phyloP scores from a whole-genome alignment of 176 grass and related monocot genomes.

The Cymbopogon citratus region DNA sequence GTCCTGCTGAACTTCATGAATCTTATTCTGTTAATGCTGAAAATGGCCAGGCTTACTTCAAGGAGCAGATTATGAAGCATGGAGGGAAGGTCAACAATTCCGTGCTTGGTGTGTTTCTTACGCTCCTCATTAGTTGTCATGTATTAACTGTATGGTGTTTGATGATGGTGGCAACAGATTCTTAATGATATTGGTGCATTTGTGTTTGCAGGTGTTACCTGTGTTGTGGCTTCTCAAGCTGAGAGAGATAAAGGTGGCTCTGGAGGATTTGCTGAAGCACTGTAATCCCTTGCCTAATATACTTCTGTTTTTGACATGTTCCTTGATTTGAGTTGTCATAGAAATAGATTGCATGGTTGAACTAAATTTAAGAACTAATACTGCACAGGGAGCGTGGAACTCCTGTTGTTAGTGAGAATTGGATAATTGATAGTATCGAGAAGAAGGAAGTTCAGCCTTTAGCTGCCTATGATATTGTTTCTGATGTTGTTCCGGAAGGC shows the following conservation, averaged over 20 bases:
- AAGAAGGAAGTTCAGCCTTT: slow-evolving; percentile 55
- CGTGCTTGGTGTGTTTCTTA: slow-evolving; percentile 44
- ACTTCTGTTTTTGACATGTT: neutral
- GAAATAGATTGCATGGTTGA: neutral
- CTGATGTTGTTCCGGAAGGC: slow-evolving; percentile 57
- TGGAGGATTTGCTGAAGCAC: slow-evolving; percentile 62
- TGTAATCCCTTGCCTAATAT: slow-evolving; percentile 37
- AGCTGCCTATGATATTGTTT: slow-evolving; percentile 71
- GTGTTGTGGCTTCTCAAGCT: slow-evolving; percentile 60
- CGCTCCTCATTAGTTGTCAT: neutral
- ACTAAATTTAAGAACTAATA: neutral
- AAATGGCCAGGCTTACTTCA: slow-evolving; percentile 53
- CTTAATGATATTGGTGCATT: neutral
- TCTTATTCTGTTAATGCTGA: slow-evolving; percentile 9
- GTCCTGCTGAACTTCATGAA: neutral
- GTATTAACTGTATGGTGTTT: slow-evolving; percentile 3
- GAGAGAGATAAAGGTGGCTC: slow-evolving; percentile 69
- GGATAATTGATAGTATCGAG: slow-evolving; percentile 82
- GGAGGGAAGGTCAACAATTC: slow-evolving; percentile 63
- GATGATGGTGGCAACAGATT: neutral
- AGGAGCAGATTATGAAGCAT: slow-evolving; percentile 72
- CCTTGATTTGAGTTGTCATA: neutral
- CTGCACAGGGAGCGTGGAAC: slow-evolving; percentile 55
- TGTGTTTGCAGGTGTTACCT: slow-evolving; percentile 40
- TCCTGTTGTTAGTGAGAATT: slow-evolving; percentile 73